Evolutionary conservation across 2,329 filamentous ascomycete species (phyloP).

Genomic region (Neospermospora avenae): DNA sequence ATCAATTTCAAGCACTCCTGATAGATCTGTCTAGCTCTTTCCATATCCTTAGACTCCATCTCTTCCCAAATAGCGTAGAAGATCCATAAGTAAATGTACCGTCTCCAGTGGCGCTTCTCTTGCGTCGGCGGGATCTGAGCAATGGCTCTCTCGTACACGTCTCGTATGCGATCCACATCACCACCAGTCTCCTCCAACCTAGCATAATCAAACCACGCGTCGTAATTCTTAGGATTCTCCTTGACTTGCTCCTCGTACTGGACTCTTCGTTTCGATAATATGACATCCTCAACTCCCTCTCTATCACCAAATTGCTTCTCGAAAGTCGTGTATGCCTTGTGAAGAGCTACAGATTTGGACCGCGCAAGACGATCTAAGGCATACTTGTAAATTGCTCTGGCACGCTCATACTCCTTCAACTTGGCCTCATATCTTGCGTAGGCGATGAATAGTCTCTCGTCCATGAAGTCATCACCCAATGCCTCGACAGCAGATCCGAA

Average conservation of each 20-base stretch:
- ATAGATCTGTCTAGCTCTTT: constrained; percentile 85
- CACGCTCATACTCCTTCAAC: constrained; percentile 90
- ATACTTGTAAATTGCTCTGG: constrained; percentile 94
- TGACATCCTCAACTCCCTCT: constrained; percentile 92
- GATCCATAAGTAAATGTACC: constrained; percentile 97
- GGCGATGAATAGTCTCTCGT: constrained; percentile 91
- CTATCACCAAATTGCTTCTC: constrained; percentile 96
- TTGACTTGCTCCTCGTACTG: constrained; percentile 94
- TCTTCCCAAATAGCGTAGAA: constrained; percentile 98
- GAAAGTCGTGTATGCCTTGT: constrained; percentile 95
- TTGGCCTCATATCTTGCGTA: constrained; percentile 95
- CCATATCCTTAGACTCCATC: constrained; percentile 72
- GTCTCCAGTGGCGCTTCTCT: constrained; percentile 94
- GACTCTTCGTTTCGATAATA: constrained; percentile 87
- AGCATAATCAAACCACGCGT: constrained; percentile 95
- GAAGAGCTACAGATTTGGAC: constrained; percentile 77
- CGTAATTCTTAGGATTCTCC: constrained; percentile 94
- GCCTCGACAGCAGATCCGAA: constrained; percentile 86
- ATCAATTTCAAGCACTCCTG: constrained; percentile 81
- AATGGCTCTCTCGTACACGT: constrained; percentile 93
- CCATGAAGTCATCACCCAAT: constrained; percentile 90
- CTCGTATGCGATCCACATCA: constrained; percentile 78
- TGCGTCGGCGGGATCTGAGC: constrained; percentile 92
- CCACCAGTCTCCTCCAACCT: constrained; percentile 83
- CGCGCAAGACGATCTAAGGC: constrained; percentile 87